phyloP scores from a whole-genome alignment of 441 rosid genomes.

The Gossypium aridum region DNA sequence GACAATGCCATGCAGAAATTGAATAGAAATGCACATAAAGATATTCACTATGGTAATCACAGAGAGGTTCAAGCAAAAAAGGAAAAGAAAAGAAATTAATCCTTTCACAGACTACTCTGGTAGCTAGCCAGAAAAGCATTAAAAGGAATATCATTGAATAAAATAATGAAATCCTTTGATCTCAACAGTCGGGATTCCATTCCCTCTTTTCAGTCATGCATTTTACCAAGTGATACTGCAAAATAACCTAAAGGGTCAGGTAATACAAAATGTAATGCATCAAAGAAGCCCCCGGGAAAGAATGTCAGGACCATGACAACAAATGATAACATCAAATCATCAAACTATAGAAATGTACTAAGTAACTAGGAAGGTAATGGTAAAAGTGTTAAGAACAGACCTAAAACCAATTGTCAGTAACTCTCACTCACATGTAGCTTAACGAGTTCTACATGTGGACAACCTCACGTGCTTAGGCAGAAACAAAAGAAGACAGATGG shows the following conservation, averaged over 20 bases:
- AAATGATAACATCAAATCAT: not conserved
- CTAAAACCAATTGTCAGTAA: not conserved
- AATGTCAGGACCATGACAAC: not conserved
- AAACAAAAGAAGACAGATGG: not conserved
- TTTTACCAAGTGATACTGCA: not conserved
- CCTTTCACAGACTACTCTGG: not conserved
- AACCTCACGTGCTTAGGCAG: not conserved
- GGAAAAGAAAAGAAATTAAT: not conserved
- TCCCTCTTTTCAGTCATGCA: not conserved
- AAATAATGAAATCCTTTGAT: not conserved
- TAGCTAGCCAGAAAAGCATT: not conserved
- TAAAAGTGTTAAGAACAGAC: not conserved
- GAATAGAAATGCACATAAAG: not conserved
- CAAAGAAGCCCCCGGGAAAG: not conserved
- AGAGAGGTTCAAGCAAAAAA: not conserved
- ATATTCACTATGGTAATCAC: not conserved
- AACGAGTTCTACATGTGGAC: not conserved
- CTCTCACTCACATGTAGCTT: not conserved
- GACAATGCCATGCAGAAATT: not conserved
- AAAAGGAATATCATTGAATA: not conserved
- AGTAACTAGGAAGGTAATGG: not conserved
- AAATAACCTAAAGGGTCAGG: not conserved
- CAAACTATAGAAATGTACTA: not conserved
- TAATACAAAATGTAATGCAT: not conserved
- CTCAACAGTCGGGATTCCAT: not conserved